Base-by-base conservation (phyloP, 139 green algal species). In the Auxenochlorella protothecoides region DNA sequence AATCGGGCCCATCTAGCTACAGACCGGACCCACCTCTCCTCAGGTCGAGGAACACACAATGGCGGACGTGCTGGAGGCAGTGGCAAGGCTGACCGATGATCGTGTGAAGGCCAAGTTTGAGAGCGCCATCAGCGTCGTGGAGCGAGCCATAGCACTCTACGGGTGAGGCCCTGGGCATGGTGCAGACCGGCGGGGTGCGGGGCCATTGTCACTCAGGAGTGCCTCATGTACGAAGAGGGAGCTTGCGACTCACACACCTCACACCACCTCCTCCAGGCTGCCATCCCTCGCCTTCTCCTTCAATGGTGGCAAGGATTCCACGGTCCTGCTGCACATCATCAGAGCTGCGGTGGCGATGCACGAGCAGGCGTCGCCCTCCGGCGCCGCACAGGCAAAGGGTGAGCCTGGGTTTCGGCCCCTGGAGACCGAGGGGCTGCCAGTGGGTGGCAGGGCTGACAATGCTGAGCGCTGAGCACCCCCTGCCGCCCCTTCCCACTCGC, bases 251-350 rank as follows among this genome's bases (percentile, higher is more conserved):
- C 13, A 63, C 5, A 44, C 2, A 11, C 67, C 10, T 68, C 44
- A 55, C 52, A 12, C 9, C 51, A 54, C 16, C 10, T 60, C 52
- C 11, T 76, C 61, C 81, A 92, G 89, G 44, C 69, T 69, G 4
- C 16, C 76, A n/a, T 73, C 83, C 63, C 59, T 93, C 5, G 91
- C 92, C 0, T 87, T 96, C 69, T 96, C 89, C 79, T 97, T 97
- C 81, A 97, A 97, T 69, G 91, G 89, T 5, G 92, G 92, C 73
- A 97, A 97, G 70, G 92, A 97, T 69, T 95, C 88, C 4, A 96
- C 91, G 3, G 88, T 96, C 6, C 76, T 97, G n/a, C 85, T 97
- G 55, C 92, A 97, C 71, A 70, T 97, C 53, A 80, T 96, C 53
- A 65, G 73, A 59, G 74, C 6, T 56, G 59, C 5, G 51, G 51